phyloP scores from a whole-genome alignment of 1,284 basidiomycete genomes.

The Apiotrichum laibachii region DNA sequence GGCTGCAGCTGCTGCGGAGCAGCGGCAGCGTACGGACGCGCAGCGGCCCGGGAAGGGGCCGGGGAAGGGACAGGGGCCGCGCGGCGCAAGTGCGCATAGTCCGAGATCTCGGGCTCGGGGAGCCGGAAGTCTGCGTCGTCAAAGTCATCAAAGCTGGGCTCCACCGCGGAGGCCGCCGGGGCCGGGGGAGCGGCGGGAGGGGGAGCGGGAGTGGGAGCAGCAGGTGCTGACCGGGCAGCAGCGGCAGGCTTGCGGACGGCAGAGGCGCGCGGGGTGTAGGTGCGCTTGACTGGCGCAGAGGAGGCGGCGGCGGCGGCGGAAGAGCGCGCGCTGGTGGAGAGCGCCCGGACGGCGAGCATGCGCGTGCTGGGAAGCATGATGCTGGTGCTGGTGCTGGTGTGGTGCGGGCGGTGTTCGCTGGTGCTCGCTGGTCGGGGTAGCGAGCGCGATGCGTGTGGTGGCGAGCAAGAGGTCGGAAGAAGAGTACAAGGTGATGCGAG shows the following conservation, averaged over 20 bases:
- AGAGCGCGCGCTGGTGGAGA: too few relatives aligned
- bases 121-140: slow-evolving; percentile 13
- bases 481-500: too few relatives aligned
- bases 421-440: too few relatives aligned
- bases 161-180: not conserved
- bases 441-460: too few relatives aligned
- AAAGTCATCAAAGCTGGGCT: slow-evolving; percentile 1
- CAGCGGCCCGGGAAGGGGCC: not conserved
- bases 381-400: too few relatives aligned
- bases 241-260: not conserved
- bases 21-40: not conserved
- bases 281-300: too few relatives aligned
- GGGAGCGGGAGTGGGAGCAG: slow-evolving; percentile 2
- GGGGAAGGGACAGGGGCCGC: not conserved
- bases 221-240: slow-evolving; percentile 1
- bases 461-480: too few relatives aligned
- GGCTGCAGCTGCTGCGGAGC: not conserved
- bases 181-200: slow-evolving; percentile 6
- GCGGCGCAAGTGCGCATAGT: slow-evolving; percentile 22
- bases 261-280: not conserved
- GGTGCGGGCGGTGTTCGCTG: too few relatives aligned
- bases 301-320: too few relatives aligned
- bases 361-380: too few relatives aligned
- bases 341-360: too few relatives aligned
- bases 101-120: slow-evolving; percentile 21